Conservation (phyloP, 495 filamentous ascomycete genomes). For the Podospora didyma region DNA sequence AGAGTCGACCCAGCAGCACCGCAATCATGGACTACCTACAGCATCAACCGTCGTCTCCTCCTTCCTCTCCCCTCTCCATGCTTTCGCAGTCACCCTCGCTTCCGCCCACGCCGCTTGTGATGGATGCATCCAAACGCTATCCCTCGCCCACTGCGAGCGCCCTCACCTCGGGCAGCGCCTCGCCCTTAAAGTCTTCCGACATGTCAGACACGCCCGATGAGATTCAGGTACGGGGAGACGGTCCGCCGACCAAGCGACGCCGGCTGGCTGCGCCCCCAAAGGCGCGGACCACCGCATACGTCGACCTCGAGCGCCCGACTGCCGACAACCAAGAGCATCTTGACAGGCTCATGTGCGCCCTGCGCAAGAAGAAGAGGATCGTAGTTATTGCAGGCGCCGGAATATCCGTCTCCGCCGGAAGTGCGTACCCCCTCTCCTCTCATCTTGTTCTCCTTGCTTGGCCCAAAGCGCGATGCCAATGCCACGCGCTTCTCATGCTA, state of each 20-base stretch:
- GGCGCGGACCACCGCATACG: slow-evolving; percentile 69
- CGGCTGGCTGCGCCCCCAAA: slow-evolving; percentile 60
- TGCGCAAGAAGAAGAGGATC: slow-evolving; percentile 89
- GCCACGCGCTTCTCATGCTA: slow-evolving; percentile 13
- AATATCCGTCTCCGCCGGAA: slow-evolving; percentile 93
- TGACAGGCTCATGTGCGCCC: slow-evolving; percentile 64
- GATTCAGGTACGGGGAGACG: slow-evolving; percentile 55
- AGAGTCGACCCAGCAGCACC: not conserved
- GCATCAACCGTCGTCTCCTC: slow-evolving; percentile 27
- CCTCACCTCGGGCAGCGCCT: slow-evolving; percentile 37
- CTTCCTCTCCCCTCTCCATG: slow-evolving; percentile 47
- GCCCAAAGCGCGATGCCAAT: not conserved
- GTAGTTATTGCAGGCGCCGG: slow-evolving; percentile 95
- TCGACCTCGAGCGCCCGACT: slow-evolving; percentile 57
- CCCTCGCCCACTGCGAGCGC: slow-evolving; percentile 33
- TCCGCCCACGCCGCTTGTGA: slow-evolving; percentile 44
- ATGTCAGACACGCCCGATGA: slow-evolving; percentile 31
- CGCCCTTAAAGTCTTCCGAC: slow-evolving; percentile 33
- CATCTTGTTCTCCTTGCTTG: not conserved
- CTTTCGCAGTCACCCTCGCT: slow-evolving; percentile 54
- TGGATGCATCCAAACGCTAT: slow-evolving; percentile 32
- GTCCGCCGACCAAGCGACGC: slow-evolving; percentile 68
- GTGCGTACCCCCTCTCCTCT: slow-evolving; percentile 55
- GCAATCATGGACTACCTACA: slow-evolving; percentile 14
- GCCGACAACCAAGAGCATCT: slow-evolving; percentile 51